These are phyloP conservation scores for Buddleja alternifolia DNA, from an alignment of 257 asterid genomes.

Conservation along the genomic window DNA sequence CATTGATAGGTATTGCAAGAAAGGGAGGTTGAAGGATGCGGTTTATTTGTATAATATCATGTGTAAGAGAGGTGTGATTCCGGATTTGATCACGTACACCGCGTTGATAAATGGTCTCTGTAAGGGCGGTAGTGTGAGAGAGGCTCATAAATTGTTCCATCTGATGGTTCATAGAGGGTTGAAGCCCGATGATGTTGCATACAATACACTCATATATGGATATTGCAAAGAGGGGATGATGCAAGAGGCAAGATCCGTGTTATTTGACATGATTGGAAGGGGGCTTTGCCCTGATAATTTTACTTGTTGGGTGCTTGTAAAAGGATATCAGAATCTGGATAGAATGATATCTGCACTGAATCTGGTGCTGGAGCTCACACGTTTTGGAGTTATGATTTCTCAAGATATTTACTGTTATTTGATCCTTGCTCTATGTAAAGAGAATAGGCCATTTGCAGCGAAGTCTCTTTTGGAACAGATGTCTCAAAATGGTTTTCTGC, in stretches of 20 bases:
- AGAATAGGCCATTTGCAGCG: slow-evolving; percentile 86
- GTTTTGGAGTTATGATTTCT: slow-evolving; percentile 54
- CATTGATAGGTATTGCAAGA: slow-evolving; percentile 72
- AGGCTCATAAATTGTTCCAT: slow-evolving; percentile 68
- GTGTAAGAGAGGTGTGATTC: slow-evolving; percentile 57
- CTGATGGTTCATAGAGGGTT: slow-evolving; percentile 72
- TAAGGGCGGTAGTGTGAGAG: slow-evolving; percentile 61
- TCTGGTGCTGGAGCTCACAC: slow-evolving; percentile 67
- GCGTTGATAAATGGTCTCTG: slow-evolving; percentile 73
- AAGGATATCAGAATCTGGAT: slow-evolving; percentile 63
- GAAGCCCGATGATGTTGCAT: slow-evolving; percentile 63
- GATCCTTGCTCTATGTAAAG: slow-evolving; percentile 62
- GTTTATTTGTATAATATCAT: slow-evolving; percentile 69
- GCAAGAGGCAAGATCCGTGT: slow-evolving; percentile 65
- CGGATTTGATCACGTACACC: slow-evolving; percentile 83
- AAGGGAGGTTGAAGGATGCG: slow-evolving; percentile 75
- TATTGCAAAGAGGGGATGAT: slow-evolving; percentile 81
- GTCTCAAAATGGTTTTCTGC: slow-evolving; percentile 43
- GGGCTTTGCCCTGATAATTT: slow-evolving; percentile 69
- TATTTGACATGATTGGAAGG: slow-evolving; percentile 69
- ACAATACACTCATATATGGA: slow-evolving; percentile 73
- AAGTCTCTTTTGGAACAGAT: slow-evolving; percentile 64
- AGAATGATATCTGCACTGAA: slow-evolving; percentile 76
- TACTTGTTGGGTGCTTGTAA: slow-evolving; percentile 67
- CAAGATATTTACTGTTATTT: slow-evolving; percentile 58